Evolutionary conservation across 352 stramenopile genomes (phyloP).

Genomic region (Globisporangium spiculum): DNA sequence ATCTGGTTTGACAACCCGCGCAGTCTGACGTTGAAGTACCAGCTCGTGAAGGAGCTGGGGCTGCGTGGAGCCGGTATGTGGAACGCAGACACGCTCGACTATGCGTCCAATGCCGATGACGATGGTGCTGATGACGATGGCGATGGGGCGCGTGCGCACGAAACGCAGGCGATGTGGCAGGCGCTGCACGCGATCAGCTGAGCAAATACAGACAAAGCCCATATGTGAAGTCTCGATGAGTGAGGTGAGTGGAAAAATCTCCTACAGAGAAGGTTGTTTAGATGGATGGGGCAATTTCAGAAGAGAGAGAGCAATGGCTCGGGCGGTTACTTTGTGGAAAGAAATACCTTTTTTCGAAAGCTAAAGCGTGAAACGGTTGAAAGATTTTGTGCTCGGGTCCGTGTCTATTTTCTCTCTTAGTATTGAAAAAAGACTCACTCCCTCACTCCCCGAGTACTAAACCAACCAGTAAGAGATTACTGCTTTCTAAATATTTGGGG

Average conservation of each 20-base stretch:
- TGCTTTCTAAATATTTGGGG: too few relatives aligned
- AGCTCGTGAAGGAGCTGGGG: conserved; percentile 38
- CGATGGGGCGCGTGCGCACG: conserved; percentile 14
- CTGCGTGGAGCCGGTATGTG: conserved; percentile 79
- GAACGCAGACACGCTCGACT: conserved; percentile 79
- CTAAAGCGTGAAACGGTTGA: not conserved
- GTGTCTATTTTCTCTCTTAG: too few relatives aligned
- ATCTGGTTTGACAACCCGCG: conserved; percentile 75
- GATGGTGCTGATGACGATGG: not conserved
- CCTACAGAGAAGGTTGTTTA: not conserved
- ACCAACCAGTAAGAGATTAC: too few relatives aligned
- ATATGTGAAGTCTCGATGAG: not conserved
- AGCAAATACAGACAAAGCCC: not conserved
- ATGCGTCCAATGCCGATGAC: conserved; percentile 17
- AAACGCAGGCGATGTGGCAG: conserved; percentile 55
- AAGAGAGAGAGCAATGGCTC: not conserved
- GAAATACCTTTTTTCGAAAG: not conserved
- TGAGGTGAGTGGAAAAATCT: not conserved
- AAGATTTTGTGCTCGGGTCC: not conserved
- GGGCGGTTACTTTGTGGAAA: conserved; percentile 8
- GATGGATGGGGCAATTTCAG: too few relatives aligned
- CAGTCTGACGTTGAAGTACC: conserved; percentile 60
- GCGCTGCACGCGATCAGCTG: conserved; percentile 35
- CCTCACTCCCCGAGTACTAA: too few relatives aligned
- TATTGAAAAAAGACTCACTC: too few relatives aligned